Evolutionary conservation across 441 rosid species (phyloP).

Genomic region (Euphorbia corollata): DNA sequence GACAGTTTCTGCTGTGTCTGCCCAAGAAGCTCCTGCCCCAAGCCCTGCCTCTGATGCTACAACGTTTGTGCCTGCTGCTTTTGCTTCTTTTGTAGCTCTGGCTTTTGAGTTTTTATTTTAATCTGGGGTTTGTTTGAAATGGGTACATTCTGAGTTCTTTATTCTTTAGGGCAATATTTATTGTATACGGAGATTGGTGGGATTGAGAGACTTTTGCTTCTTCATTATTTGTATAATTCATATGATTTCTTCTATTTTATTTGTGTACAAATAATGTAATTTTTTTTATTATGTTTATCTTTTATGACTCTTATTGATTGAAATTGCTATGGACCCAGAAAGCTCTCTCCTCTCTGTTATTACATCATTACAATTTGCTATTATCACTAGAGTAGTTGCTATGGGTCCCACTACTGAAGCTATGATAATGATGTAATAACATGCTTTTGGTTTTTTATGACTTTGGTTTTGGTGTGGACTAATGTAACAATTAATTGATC

Average conservation of each 20-base stretch:
- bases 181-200: not conserved
- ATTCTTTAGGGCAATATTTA: not conserved
- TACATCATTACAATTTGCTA: too few relatives aligned
- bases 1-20: constrained; percentile 27
- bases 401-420: too few relatives aligned
- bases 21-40: constrained; percentile 37
- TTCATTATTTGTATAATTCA: not conserved
- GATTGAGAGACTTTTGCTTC: not conserved
- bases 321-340: too few relatives aligned
- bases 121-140: not conserved
- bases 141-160: not conserved
- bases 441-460: too few relatives aligned
- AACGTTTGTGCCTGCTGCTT: constrained; percentile 23
- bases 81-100: constrained; percentile 34
- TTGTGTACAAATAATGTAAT: constrained; percentile 11
- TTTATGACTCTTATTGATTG: too few relatives aligned
- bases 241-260: not conserved
- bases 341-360: too few relatives aligned
- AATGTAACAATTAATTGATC: too few relatives aligned
- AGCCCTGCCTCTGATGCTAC: constrained; percentile 32
- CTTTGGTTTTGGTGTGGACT: too few relatives aligned
- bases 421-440: too few relatives aligned
- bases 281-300: not conserved
- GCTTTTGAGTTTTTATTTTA: constrained; percentile 28
- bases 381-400: too few relatives aligned